A percentile compares a stretch with the other conserved stretches of the same genome.
phyloP scores from a whole-genome alignment of 768 basidiomycete species.

The Phlebiopsis gigantea region DNA sequence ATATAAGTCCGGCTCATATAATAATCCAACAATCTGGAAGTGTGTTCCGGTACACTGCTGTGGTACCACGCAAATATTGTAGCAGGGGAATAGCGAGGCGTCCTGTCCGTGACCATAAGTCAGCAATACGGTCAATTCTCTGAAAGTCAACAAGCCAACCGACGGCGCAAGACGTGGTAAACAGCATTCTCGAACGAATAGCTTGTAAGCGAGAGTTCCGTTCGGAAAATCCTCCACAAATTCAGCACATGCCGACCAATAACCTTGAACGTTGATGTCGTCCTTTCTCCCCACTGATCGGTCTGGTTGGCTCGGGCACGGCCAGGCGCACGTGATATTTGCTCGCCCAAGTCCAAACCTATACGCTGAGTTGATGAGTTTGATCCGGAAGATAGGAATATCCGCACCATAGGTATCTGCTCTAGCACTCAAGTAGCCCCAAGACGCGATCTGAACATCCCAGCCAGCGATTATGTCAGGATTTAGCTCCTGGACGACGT shows the following conservation, averaged over 20 bases:
- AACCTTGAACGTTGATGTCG: constrained; percentile 79
- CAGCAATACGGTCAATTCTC: neutral
- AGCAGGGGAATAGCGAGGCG: constrained; percentile 64
- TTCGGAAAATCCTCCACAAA: constrained; percentile 87
- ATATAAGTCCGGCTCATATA: constrained; percentile 58
- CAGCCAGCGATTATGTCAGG: constrained; percentile 92
- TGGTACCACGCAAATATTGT: constrained; percentile 68
- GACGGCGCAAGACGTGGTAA: constrained; percentile 69
- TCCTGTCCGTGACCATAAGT: constrained; percentile 33
- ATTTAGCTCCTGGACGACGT: constrained; percentile 71
- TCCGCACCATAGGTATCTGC: constrained; percentile 51
- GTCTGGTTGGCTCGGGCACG: constrained; percentile 29
- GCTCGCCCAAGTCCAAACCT: constrained; percentile 72
- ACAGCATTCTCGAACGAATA: constrained; percentile 90
- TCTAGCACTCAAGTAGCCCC: constrained; percentile 85
- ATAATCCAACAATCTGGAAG: constrained; percentile 53
- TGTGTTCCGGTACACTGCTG: constrained; percentile 52
- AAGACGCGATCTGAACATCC: constrained; percentile 84
- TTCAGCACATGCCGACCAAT: constrained; percentile 90
- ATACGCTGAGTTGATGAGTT: neutral
- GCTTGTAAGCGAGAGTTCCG: constrained; percentile 68
- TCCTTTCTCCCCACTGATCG: constrained; percentile 68
- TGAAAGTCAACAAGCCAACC: constrained; percentile 41
- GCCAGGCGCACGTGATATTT: constrained; percentile 72
- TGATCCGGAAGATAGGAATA: neutral